phyloP scores from a whole-genome alignment of 2,329 filamentous ascomycete species.

The Ramularia collo-cygni region DNA sequence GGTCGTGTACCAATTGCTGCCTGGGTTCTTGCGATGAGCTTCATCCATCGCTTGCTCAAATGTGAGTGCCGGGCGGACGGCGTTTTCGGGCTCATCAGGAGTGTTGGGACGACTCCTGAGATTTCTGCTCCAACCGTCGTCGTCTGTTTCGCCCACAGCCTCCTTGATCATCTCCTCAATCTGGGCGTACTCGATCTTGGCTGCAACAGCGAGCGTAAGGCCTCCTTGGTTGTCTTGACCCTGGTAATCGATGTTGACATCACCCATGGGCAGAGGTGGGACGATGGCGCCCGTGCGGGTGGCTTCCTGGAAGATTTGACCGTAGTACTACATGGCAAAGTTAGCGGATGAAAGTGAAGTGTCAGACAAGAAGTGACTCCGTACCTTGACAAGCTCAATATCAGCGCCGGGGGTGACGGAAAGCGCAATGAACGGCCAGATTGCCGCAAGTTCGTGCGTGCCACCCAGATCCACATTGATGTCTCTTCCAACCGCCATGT shows the following conservation, averaged over 20 bases:
- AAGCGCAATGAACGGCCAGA: slow-evolving; percentile 29
- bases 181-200: slow-evolving; percentile 21
- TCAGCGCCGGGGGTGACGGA: slow-evolving; percentile 17
- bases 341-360: slow-evolving; percentile 1
- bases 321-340: slow-evolving; percentile 18
- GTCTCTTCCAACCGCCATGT: slow-evolving; percentile 14
- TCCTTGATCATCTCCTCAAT: slow-evolving; percentile 18
- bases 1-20: too few relatives aligned
- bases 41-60: too few relatives aligned
- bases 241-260: slow-evolving; percentile 22
- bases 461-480: slow-evolving; percentile 24
- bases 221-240: slow-evolving; percentile 5
- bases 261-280: slow-evolving; percentile 25
- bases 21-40: too few relatives aligned
- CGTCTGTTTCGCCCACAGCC: too few relatives aligned
- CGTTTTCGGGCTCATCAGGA: too few relatives aligned
- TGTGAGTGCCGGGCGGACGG: too few relatives aligned
- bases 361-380: not conserved
- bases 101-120: too few relatives aligned
- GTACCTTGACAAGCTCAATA: slow-evolving; percentile 21
- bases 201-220: slow-evolving; percentile 21
- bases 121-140: too few relatives aligned
- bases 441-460: slow-evolving; percentile 8
- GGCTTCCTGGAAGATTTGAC: slow-evolving; percentile 20
- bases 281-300: slow-evolving; percentile 5